Evolutionary conservation across 192 early-diverging fungal species (phyloP), one percentile per base, ranked within the genome.

Genomic region (Podila horticola): DNA sequence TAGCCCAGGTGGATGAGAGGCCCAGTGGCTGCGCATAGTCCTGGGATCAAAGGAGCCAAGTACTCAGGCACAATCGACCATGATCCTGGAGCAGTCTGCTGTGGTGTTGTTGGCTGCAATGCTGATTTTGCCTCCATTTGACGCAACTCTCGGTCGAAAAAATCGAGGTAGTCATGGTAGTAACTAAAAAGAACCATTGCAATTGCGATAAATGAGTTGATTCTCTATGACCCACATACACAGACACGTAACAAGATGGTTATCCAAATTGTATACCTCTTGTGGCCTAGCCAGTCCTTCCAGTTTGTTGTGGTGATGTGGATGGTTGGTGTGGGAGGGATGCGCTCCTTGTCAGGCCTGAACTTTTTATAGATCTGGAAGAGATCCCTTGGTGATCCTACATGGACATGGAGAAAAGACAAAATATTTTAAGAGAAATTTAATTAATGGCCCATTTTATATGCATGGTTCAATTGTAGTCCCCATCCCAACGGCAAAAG

Each of bases 81-180:
- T 38, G 59, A 48, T 26, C 22, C 57, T 38, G 33, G 28, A 31
- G 36, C 19, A 19, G 24, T 34, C 24, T 50, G 5, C 49, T 52
- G 58, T 28, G 63, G 30, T 5, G 48, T 49, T 49, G 64, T n/a
- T 38, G 55, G 22, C 15, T 30, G 19, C 4, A 34, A 19, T 59
- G 57, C 29, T 59, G 33, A 29, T 19, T 31, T 55, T 33, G 64
- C 34, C 13, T 71, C 75, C 26, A 79, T 13, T 20, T 67, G 69
- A 48, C 34, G 58, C 33, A 79, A 28, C 50, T 79, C 75, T 48
- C 71, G 69, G 30, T 79, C 69, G 26, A 79, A 79, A 57, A 79
- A 79, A 33, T 79, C 75, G 28, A 79, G 75, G 29, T 79, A 79
- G 59, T 79, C 75, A 51, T 79, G 75, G 36, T 79, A 79, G 29